Percentiles rank a stretch among this genome's conserved stretches.
Conservation (phyloP, 768 basidiomycete genomes). For the Lentinula detonsa region DNA sequence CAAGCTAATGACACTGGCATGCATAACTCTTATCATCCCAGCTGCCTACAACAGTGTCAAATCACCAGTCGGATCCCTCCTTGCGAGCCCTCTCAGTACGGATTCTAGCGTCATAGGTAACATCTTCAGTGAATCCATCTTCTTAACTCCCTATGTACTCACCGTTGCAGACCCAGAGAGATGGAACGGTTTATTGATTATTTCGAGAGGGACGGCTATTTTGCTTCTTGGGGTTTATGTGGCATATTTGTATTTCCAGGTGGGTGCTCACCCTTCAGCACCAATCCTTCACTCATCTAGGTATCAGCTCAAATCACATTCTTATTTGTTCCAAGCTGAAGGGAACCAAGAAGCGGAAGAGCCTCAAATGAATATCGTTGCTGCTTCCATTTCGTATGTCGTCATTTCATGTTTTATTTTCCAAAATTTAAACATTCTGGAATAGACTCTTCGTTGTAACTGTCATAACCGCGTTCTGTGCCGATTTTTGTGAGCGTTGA, state of each 20-base stretch:
- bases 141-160: background rate
- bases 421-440: background rate
- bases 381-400: conserved; percentile 52
- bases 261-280: conserved; percentile 19
- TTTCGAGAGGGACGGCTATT: conserved; percentile 79
- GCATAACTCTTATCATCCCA: conserved; percentile 86
- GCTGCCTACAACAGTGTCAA: conserved; percentile 70
- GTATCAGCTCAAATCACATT: conserved; percentile 64
- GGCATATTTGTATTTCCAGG: conserved; percentile 73
- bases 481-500: conserved; percentile 68
- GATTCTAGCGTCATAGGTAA: background rate
- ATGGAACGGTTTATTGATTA: conserved; percentile 52
- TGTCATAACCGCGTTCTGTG: conserved; percentile 80
- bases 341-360: conserved; percentile 28
- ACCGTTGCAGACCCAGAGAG: conserved; percentile 19
- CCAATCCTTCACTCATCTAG: background rate
- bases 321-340: conserved; percentile 49
- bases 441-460: conserved; percentile 66
- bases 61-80: background rate
- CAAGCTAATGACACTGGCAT: conserved; percentile 80
- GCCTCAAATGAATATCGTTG: conserved; percentile 62
- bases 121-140: background rate
- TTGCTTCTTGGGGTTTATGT: conserved; percentile 70
- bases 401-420: background rate
- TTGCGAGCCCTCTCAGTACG: background rate